Percentiles rank a stretch among this genome's conserved stretches.
Evolutionary conservation across 257 asterid genomes (phyloP).

Genomic region (Plantago major): DNA sequence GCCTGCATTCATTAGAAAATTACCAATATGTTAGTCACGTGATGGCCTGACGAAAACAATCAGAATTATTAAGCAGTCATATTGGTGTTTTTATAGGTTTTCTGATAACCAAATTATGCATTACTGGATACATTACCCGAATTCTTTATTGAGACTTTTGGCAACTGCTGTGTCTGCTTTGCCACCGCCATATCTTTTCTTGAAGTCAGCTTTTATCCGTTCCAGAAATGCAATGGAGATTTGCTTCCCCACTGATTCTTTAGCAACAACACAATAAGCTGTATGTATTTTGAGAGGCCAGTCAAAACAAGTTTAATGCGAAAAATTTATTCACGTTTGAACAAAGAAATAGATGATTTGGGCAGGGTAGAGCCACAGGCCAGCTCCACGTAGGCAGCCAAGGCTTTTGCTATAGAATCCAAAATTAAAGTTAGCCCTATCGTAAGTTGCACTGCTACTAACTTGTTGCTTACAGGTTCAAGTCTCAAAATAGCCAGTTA

Average conservation of each 20-base stretch:
- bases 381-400: not conserved
- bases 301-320: not conserved
- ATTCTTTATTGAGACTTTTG: conserved; percentile 84
- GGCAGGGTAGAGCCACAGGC: no score
- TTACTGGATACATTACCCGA: conserved; percentile 46
- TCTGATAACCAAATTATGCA: not conserved
- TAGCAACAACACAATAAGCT: conserved; percentile 92
- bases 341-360: not conserved
- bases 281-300: conserved; percentile 22
- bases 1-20: conserved; percentile 35
- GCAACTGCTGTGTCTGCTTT: conserved; percentile 89
- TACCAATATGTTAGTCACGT: not conserved
- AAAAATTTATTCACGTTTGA: not conserved
- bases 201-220: conserved; percentile 83
- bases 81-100: not conserved
- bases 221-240: conserved; percentile 82
- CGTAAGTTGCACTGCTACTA: not conserved
- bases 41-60: not conserved
- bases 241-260: conserved; percentile 89
- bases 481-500: no score
- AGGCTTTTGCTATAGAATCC: not conserved
- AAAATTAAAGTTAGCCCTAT: not conserved
- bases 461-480: no score
- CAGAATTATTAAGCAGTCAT: not conserved
- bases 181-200: conserved; percentile 89